Conservation (phyloP, 2,329 filamentous ascomycete genomes). For the Blastomyces parvus region DNA sequence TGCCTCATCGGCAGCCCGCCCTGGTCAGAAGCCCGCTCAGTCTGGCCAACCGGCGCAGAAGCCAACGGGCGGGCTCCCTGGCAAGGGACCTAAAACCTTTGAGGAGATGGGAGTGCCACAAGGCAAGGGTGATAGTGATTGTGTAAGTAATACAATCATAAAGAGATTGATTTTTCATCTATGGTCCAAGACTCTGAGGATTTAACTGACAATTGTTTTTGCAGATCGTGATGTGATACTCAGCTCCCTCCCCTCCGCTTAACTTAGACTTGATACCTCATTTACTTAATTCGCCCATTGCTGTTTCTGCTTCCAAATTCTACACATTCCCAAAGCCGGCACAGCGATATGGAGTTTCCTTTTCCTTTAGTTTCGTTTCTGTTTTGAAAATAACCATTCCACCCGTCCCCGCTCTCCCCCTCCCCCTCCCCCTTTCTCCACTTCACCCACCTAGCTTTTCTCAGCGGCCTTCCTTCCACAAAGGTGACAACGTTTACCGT, state of each 20-base stretch:
- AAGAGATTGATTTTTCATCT: not conserved
- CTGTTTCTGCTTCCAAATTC: not conserved
- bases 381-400: constrained; percentile 8
- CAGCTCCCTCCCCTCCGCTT: not conserved
- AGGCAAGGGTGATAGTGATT: constrained; percentile 76
- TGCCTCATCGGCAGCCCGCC: constrained; percentile 23
- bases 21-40: constrained; percentile 29
- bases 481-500: not conserved
- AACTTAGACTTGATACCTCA: constrained; percentile 3
- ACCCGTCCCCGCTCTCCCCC: not conserved
- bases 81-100: constrained; percentile 85
- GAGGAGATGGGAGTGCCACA: constrained; percentile 95
- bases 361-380: constrained; percentile 5
- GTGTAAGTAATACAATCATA: constrained; percentile 50
- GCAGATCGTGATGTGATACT: constrained; percentile 21
- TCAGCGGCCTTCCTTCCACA: not conserved
- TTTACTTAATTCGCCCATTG: not conserved
- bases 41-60: constrained; percentile 14
- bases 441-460: not conserved
- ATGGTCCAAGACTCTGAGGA: constrained; percentile 5
- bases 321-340: not conserved
- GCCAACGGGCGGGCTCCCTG: constrained; percentile 36
- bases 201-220: not conserved
- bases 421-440: not conserved
- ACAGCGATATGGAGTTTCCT: constrained; percentile 8